Conservation (phyloP, 129 eudicot species). For the Chrysanthemum makinoi region DNA sequence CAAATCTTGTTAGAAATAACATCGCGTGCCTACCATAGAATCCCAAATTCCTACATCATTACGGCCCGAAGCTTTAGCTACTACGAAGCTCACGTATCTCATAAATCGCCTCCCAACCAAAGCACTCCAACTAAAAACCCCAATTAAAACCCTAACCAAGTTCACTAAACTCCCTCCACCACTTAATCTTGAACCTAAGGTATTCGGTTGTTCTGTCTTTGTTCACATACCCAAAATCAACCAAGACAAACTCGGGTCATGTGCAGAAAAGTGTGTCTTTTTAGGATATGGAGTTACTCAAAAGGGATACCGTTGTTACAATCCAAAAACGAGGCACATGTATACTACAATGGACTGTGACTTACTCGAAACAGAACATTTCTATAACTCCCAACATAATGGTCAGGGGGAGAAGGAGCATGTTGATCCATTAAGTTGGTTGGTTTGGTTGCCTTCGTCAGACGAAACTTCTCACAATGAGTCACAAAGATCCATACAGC, state of each 20-base stretch:
- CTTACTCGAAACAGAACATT: not conserved
- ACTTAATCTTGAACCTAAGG: not conserved
- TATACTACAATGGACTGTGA: slow-evolving; percentile 1
- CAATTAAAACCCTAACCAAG: not conserved
- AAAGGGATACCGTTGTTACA: slow-evolving; percentile 4
- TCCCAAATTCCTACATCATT: not conserved
- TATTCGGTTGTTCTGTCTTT: slow-evolving; percentile 9
- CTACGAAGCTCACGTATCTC: not conserved
- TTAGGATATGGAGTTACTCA: slow-evolving; percentile 2
- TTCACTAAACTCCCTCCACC: not conserved
- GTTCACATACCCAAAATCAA: not conserved
- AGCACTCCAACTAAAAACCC: not conserved
- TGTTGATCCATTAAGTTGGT: not conserved
- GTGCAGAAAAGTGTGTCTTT: not conserved
- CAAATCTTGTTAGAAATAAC: slow-evolving; percentile 1
- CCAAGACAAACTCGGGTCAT: not conserved
- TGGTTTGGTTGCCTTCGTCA: not conserved
- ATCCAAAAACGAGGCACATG: not conserved
- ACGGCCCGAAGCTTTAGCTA: slow-evolving; percentile 2
- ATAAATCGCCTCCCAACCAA: not conserved
- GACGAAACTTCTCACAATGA: not conserved
- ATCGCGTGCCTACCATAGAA: not conserved
- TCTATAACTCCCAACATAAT: not conserved
- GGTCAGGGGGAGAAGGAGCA: not conserved
- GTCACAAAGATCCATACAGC: not conserved